Conservation (phyloP, 768 basidiomycete species). For the Leccinum rimulosum region DNA sequence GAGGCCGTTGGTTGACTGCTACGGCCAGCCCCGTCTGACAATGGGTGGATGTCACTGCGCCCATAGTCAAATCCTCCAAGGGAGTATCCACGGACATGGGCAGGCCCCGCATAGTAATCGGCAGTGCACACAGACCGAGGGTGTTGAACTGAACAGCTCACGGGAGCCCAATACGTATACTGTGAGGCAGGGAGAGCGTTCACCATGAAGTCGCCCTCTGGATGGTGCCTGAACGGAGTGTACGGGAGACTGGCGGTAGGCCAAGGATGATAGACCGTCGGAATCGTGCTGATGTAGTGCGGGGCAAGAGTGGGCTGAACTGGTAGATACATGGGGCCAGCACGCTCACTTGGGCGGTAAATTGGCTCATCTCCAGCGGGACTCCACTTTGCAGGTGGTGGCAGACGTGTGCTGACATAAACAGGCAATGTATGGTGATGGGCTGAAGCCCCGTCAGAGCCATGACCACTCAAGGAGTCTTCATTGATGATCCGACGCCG, state of each 20-base stretch:
- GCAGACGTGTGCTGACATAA: constrained; percentile 40
- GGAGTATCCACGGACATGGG: constrained; percentile 59
- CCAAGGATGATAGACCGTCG: constrained; percentile 32
- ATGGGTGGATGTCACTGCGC: constrained; percentile 45
- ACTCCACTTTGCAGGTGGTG: constrained; percentile 80
- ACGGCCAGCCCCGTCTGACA: constrained; percentile 40
- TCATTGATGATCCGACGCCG: constrained; percentile 47
- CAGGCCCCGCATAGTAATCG: constrained; percentile 44
- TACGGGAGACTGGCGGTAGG: constrained; percentile 13
- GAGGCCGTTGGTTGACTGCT: constrained; percentile 36
- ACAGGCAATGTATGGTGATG: constrained; percentile 10
- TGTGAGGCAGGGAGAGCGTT: constrained; percentile 14
- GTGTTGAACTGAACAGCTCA: constrained; percentile 43
- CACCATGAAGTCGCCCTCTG: constrained; percentile 15
- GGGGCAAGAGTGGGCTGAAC: constrained; percentile 51
- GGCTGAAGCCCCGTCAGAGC: background rate
- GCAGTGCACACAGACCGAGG: constrained; percentile 57
- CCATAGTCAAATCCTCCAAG: constrained; percentile 56
- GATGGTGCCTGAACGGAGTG: constrained; percentile 21
- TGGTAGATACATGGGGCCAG: constrained; percentile 60
- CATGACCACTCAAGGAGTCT: constrained; percentile 3
- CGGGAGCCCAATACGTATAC: constrained; percentile 23
- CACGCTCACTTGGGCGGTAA: constrained; percentile 49
- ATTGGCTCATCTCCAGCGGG: constrained; percentile 79
- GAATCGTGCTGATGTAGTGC: constrained; percentile 33